Evolutionary conservation across 352 stramenopile genomes (phyloP), one percentile per base, ranked within the genome.

Genomic region (Peronospora farinosa): DNA sequence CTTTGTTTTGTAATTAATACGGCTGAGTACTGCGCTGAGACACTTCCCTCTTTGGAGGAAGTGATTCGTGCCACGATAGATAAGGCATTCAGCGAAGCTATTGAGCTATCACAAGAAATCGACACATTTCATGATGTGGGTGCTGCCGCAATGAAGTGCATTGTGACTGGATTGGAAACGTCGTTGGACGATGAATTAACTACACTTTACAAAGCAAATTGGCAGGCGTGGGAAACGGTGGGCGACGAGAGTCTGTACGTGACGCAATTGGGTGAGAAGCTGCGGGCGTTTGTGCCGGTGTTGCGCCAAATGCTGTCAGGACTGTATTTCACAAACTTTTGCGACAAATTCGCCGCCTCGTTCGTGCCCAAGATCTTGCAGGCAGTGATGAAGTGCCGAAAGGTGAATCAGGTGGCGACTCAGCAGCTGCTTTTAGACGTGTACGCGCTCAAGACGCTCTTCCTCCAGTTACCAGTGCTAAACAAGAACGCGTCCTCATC

Each of bases 401-500:
- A 88, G 40, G 93, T 99, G 32, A 98, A 94, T 60, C 92, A 98
- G 36, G 88, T 96, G 28, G 95, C 84, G 21, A 98, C 96, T n/a
- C 96, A 99, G 63, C 96, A 99, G 59, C 64, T 99, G 9, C 65
- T 99, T n/a, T 71, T 99, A 16, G 96, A 99, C 68, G 87, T 98
- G 27, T 98, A 98, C 58, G 96, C 91, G 42, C 71, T 99, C 12
- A 98, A 98, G 67, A 97, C 90, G 23, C 64, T 98, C 5, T 92
- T 99, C 56, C 72, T 98, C 13, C 93, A 97, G 57, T 72, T 98
- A 5, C 93, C 95, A 2, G 77, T 92, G 0, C 53, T 98, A 19
- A 74, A 81, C 19, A 81, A 86, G 30, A 56, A 67, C 13, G 62
- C 72, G 3, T 69, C 53, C 0, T 31, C 74, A n/a, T 64, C 62